Percentiles rank a stretch among this genome's conserved stretches.
Conservation (phyloP, 106 monocot species). For the Apostasia ramifera region DNA sequence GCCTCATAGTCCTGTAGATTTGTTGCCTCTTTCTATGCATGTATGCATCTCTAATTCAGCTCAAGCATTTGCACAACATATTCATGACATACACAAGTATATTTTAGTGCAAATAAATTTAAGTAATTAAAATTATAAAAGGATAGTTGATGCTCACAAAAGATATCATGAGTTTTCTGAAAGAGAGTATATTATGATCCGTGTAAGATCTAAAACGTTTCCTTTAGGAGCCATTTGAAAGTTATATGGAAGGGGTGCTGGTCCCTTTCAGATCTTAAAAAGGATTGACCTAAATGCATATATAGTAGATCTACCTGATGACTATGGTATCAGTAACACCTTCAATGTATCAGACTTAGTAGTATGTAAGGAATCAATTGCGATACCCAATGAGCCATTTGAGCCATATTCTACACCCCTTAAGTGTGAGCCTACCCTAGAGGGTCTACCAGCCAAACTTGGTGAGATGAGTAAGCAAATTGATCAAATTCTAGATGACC, state of each 20-base stretch:
- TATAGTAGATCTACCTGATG: background rate
- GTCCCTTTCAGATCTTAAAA: background rate
- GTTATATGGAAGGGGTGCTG: background rate
- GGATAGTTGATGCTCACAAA: background rate
- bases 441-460: background rate
- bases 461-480: background rate
- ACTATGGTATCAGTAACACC: background rate
- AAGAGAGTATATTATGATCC: background rate
- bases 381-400: background rate
- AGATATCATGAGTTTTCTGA: background rate
- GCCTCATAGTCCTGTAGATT: too few relatives aligned
- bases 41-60: too few relatives aligned
- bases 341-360: background rate
- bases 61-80: too few relatives aligned
- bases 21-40: too few relatives aligned
- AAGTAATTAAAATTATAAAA: too few relatives aligned
- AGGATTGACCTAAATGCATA: background rate
- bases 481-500: background rate
- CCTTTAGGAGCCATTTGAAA: background rate
- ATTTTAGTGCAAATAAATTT: too few relatives aligned
- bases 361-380: background rate
- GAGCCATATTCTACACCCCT: background rate
- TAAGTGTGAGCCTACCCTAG: background rate
- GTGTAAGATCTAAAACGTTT: background rate
- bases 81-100: too few relatives aligned